Evolutionary conservation across 371 early-diverging fungal species (phyloP), one percentile per base, ranked within the genome.

Genomic region (Rhizomucor miehei): DNA sequence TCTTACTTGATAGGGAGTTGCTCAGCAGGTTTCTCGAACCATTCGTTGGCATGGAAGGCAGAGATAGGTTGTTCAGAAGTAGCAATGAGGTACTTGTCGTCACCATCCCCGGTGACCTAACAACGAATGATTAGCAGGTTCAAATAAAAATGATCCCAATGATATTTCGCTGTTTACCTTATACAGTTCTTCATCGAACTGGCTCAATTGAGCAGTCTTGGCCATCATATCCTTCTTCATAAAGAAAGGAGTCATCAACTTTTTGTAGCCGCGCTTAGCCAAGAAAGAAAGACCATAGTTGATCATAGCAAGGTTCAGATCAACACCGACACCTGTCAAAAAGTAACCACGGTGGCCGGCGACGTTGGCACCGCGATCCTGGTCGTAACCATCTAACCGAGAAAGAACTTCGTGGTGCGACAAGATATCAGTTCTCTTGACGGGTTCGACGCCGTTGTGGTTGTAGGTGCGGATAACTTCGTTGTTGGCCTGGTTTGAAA

Each of bases 301-400:
- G 70, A 96, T 89, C 68, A 99, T 81, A 35, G 99, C 99, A 65
- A 95, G 76, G 74, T 95, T 96, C 52, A 99, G 83, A 64, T 95
- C 94, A 19, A 99, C 99, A 68, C 99, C 98, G 6, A 85, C 89
- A 38, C 91, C 94, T 17, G 89, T 93, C 66, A 99, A 81, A 75
- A 97, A 99, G 74, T 97, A 99, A 47, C 98, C 99, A 65, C 99
- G 95, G 79, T 99, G 99, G 16, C 99, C 99, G 34, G 98, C 93
- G 48, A 99, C 91, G 60, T 96, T 96, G 65, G 94, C 83, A 75
- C 93, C 97, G 63, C 99, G 86, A 52, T 89, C 92, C 59, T 90
- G 82, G 67, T 99, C 98, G 64, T 89, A 94, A 44, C 96, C 99
- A 55, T 84, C 95, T 47, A 99, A 77, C 58, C 90, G 88, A 57